Evolutionary conservation across 2,329 filamentous ascomycete genomes (phyloP).

Genomic region (Fusarium udum): DNA sequence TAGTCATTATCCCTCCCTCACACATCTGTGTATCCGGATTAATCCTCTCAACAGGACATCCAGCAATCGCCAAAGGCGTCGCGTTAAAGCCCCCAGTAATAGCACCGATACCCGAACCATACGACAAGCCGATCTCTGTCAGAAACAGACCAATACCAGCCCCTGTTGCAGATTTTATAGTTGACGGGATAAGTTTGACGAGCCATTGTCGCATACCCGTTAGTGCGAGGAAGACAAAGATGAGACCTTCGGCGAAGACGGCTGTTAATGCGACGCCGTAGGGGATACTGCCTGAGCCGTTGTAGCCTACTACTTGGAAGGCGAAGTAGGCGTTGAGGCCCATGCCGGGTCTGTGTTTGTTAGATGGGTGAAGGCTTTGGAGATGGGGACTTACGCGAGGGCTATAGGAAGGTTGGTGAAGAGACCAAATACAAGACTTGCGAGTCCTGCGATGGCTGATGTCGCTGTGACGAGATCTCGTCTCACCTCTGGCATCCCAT

Average conservation of each 20-base stretch:
- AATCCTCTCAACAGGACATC: slow-evolving; percentile 57
- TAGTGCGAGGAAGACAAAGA: slow-evolving; percentile 78
- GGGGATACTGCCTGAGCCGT: slow-evolving; percentile 76
- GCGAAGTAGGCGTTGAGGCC: slow-evolving; percentile 83
- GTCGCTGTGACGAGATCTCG: slow-evolving; percentile 82
- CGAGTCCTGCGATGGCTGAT: slow-evolving; percentile 77
- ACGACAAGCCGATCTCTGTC: slow-evolving; percentile 74
- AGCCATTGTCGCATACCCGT: slow-evolving; percentile 87
- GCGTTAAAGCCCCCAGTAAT: slow-evolving; percentile 67
- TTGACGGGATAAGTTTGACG: slow-evolving; percentile 78
- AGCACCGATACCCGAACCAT: slow-evolving; percentile 79
- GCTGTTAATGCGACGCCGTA: slow-evolving; percentile 79
- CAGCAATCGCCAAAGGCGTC: slow-evolving; percentile 76
- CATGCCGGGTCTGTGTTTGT: slow-evolving; percentile 47
- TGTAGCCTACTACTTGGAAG: slow-evolving; percentile 72
- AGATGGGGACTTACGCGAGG: slow-evolving; percentile 12
- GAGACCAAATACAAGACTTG: slow-evolving; percentile 50
- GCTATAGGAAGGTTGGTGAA: slow-evolving; percentile 35
- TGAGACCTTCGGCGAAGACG: slow-evolving; percentile 82
- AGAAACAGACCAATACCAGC: slow-evolving; percentile 83
- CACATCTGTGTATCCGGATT: slow-evolving; percentile 29
- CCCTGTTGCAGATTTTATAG: slow-evolving; percentile 83
- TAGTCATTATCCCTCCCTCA: slow-evolving; percentile 32
- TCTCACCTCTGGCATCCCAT: slow-evolving; percentile 60
- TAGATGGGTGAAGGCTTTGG: slow-evolving; percentile 63